Conservation (phyloP, 2,329 filamentous ascomycete genomes). For the Gremmenia infestans region DNA sequence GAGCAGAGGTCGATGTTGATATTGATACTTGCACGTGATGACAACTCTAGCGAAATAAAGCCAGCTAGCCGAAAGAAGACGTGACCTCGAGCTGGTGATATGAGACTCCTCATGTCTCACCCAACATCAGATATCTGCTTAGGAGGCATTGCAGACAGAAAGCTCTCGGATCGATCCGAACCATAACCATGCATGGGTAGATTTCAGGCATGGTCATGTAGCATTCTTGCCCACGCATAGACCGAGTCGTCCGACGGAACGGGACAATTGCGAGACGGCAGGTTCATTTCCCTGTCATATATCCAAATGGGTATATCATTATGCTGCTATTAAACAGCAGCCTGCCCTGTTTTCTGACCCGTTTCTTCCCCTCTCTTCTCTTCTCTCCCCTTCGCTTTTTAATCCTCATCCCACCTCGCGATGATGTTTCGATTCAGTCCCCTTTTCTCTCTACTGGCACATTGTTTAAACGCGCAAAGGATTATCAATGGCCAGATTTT, state of each 20-base stretch:
- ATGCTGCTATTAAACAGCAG: constrained; percentile 14
- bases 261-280: constrained; percentile 11
- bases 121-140: neutral
- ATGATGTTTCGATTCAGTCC: constrained; percentile 12
- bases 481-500: constrained; percentile 62
- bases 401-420: constrained; percentile 5
- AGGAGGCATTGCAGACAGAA: neutral
- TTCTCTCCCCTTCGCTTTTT: constrained; percentile 5
- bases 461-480: constrained; percentile 41
- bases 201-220: no score
- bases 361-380: constrained; percentile 8
- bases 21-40: neutral
- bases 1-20: neutral
- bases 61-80: no score
- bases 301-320: constrained; percentile 13
- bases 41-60: neutral
- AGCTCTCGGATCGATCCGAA: neutral
- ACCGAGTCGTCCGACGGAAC: constrained; percentile 6
- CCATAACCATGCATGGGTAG: neutral
- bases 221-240: neutral
- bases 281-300: constrained; percentile 6
- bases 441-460: constrained; percentile 14
- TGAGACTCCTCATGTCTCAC: constrained; percentile 17
- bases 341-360: constrained; percentile 11
- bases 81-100: constrained; percentile 8